A percentile compares a stretch with the other conserved stretches of the same genome.
Conservation (phyloP, 2,329 filamentous ascomycete species). For the Thelonectria rubi region DNA sequence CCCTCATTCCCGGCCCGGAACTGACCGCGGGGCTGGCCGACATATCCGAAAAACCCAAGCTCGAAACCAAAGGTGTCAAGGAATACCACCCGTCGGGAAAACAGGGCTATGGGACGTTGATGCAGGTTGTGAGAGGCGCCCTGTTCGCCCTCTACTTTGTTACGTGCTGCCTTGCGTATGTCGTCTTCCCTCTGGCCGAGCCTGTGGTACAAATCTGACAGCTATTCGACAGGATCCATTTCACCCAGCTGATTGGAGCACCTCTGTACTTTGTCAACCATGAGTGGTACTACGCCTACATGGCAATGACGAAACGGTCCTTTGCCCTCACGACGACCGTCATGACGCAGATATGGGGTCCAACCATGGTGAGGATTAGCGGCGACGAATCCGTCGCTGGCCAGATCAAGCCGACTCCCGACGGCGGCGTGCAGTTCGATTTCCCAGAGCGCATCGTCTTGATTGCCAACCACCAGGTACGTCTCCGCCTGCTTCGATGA, state of each 20-base stretch:
- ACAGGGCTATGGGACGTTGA: constrained; percentile 58
- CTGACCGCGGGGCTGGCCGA: constrained; percentile 39
- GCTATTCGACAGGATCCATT: constrained; percentile 60
- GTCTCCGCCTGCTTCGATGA: constrained; percentile 12
- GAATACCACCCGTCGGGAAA: constrained; percentile 63
- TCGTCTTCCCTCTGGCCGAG: not conserved
- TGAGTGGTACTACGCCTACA: constrained; percentile 84
- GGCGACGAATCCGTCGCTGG: constrained; percentile 82
- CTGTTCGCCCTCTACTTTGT: constrained; percentile 63
- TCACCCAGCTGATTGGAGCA: constrained; percentile 78
- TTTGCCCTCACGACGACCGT: constrained; percentile 82
- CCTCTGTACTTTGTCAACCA: constrained; percentile 80
- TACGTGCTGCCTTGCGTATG: constrained; percentile 59
- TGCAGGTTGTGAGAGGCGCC: constrained; percentile 62
- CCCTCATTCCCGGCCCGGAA: constrained; percentile 44
- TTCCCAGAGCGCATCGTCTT: constrained; percentile 85
- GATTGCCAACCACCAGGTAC: constrained; percentile 85
- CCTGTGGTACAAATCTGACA: constrained; percentile 21
- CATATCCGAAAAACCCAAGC: constrained; percentile 31
- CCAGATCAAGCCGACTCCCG: constrained; percentile 74
- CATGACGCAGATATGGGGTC: constrained; percentile 88
- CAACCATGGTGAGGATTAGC: constrained; percentile 82
- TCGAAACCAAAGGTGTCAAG: constrained; percentile 13
- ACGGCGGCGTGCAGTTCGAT: constrained; percentile 78
- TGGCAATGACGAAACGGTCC: constrained; percentile 85